Percentiles rank a stretch among this genome's conserved stretches.
phyloP scores from a whole-genome alignment of 768 basidiomycete species.

The Calocybe cyanea region DNA sequence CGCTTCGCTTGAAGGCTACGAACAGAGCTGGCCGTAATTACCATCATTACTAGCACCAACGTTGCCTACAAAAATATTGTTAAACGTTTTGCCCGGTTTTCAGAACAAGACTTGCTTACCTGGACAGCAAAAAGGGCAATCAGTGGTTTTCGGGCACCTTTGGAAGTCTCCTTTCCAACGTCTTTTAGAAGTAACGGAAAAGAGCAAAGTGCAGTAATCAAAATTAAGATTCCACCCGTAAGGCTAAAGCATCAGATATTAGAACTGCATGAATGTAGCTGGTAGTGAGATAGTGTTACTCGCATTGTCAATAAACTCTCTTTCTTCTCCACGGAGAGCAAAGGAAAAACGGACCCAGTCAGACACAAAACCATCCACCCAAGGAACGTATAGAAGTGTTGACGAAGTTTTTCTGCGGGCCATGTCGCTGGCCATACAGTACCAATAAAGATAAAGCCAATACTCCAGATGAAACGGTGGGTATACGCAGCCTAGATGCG shows the following conservation, averaged over 20 bases:
- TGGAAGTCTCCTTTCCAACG: conserved; percentile 6
- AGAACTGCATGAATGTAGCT: neutral
- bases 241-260: conserved; percentile 28
- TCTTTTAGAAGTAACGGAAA: conserved; percentile 6
- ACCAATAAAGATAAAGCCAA: conserved; percentile 59
- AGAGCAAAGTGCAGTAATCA: conserved; percentile 28
- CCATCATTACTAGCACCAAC: conserved; percentile 44
- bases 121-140: conserved; percentile 11
- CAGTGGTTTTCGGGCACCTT: conserved; percentile 4
- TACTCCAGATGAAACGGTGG: conserved; percentile 66
- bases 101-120: no score
- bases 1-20: conserved; percentile 57
- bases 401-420: conserved; percentile 30
- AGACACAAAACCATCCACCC: conserved; percentile 51
- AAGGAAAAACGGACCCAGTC: conserved; percentile 61
- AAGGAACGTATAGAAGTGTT: conserved; percentile 21
- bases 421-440: conserved; percentile 64
- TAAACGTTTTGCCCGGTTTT: no score
- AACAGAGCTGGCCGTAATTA: conserved; percentile 56
- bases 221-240: conserved; percentile 44
- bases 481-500: conserved; percentile 60
- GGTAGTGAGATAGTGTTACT: conserved; percentile 18
- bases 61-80: conserved; percentile 28
- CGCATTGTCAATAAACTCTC: conserved; percentile 63
- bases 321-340: conserved; percentile 67